A percentile compares a stretch with the other conserved stretches of the same genome.
These are phyloP conservation scores for Saccharomyces mikatae DNA, from an alignment of 805 yeast species.

Conservation along the genomic window DNA sequence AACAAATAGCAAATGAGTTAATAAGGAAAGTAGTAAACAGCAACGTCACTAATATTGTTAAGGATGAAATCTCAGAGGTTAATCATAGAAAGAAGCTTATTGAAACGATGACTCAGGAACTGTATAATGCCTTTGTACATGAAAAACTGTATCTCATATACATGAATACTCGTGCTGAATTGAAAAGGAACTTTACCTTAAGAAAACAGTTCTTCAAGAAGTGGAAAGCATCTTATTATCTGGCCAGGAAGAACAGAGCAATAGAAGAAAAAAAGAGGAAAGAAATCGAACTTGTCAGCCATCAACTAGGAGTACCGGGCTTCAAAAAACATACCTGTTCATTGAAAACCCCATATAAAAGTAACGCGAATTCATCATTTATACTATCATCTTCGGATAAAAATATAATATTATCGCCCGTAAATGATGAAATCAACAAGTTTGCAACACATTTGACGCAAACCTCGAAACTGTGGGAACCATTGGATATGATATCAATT, in stretches of 20 bases:
- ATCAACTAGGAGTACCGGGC: conserved; percentile 31
- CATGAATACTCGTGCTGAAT: conserved; percentile 41
- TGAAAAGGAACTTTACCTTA: conserved; percentile 28
- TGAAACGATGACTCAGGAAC: conserved; percentile 38
- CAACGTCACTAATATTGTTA: neutral
- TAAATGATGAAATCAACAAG: conserved; percentile 23
- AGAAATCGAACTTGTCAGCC: conserved; percentile 33
- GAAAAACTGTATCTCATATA: conserved; percentile 43
- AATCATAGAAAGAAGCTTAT: conserved; percentile 17
- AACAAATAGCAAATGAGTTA: conserved; percentile 5
- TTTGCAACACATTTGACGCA: conserved; percentile 29
- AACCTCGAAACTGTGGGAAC: conserved; percentile 41
- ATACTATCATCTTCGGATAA: conserved; percentile 16
- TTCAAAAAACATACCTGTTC: conserved; percentile 18
- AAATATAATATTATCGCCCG: conserved; percentile 18
- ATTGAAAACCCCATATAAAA: conserved; percentile 15
- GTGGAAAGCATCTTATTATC: conserved; percentile 28
- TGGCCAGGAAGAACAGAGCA: conserved; percentile 10
- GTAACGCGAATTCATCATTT: conserved; percentile 12
- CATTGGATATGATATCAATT: conserved; percentile 34
- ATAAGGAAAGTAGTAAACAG: conserved; percentile 6
- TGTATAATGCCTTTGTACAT: conserved; percentile 52
- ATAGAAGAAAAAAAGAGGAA: conserved; percentile 32
- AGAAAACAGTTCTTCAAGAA: conserved; percentile 28
- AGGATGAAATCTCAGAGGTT: neutral